These are phyloP conservation scores for Pleurotus citrinopileatus DNA, from an alignment of 768 basidiomycete genomes.

Conservation along the genomic window DNA sequence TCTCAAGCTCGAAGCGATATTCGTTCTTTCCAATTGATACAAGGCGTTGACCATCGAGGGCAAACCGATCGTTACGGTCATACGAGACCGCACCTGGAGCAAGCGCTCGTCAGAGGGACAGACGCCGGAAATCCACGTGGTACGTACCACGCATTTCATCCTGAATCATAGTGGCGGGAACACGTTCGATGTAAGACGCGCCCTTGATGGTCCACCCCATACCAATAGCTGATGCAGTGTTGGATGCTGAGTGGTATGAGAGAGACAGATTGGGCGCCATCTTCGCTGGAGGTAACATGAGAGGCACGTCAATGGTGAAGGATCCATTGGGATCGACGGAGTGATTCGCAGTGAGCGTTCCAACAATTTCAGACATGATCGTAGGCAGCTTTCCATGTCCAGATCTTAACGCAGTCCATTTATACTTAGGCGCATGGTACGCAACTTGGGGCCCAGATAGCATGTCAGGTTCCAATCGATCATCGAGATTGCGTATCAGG, in stretches of 20 bases:
- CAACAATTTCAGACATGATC: slow-evolving; percentile 6
- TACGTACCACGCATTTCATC: slow-evolving; percentile 2
- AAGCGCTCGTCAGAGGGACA: not conserved
- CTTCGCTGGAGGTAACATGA: slow-evolving; percentile 1
- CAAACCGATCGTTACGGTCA: slow-evolving; percentile 4
- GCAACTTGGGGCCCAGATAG: too few species aligned
- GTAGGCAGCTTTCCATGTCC: too few species aligned
- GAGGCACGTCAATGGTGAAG: not conserved
- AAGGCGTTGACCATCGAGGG: slow-evolving; percentile 6
- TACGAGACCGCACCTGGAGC: not conserved
- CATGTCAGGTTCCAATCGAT: too few species aligned
- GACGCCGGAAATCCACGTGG: too few species aligned
- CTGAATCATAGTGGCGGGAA: slow-evolving; percentile 5
- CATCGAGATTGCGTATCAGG: not conserved
- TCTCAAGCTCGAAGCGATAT: slow-evolving; percentile 7
- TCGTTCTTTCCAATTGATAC: slow-evolving; percentile 1
- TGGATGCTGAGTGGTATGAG: slow-evolving; percentile 4
- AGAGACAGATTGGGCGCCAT: not conserved
- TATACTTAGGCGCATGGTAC: too few species aligned
- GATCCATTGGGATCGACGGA: slow-evolving; percentile 7
- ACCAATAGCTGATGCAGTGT: slow-evolving; percentile 5
- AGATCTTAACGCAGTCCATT: too few species aligned
- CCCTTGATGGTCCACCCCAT: slow-evolving; percentile 8
- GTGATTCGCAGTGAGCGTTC: slow-evolving; percentile 1
- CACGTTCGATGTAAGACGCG: slow-evolving; percentile 5